Conservation (phyloP, 805 yeast species). For the Lachancea sp. region DNA sequence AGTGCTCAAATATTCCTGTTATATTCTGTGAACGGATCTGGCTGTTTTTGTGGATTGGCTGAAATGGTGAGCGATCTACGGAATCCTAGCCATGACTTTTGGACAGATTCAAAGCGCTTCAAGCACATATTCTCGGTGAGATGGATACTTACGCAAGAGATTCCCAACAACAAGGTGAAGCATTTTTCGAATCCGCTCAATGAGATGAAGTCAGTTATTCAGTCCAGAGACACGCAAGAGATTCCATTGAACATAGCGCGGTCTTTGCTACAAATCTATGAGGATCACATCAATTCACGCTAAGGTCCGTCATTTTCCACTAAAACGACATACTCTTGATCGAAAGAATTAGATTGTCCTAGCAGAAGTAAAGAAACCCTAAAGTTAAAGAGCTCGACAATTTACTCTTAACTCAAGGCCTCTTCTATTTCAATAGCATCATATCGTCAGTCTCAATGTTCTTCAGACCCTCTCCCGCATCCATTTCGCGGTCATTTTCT, state of each 20-base stretch:
- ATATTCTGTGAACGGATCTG: conserved; percentile 54
- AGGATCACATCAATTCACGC: conserved; percentile 1
- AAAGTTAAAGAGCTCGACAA: too few species aligned
- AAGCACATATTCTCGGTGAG: conserved; percentile 47
- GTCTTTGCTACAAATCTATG: conserved; percentile 42
- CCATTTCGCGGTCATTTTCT: conserved; percentile 1
- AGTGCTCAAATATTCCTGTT: conserved; percentile 40
- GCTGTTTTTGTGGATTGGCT: conserved; percentile 53
- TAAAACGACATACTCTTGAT: conserved; percentile 1
- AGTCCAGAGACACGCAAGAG: conserved; percentile 58
- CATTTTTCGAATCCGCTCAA: conserved; percentile 41
- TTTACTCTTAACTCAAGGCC: too few species aligned
- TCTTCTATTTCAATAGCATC: too few species aligned
- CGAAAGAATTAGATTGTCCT: neutral
- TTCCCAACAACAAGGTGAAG: conserved; percentile 43
- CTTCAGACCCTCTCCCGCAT: neutral
- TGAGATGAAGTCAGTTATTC: conserved; percentile 46
- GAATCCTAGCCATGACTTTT: conserved; percentile 35
- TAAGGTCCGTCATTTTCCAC: neutral
- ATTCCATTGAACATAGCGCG: conserved; percentile 44
- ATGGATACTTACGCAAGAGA: conserved; percentile 47
- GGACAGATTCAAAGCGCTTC: conserved; percentile 45
- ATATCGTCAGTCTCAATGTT: neutral
- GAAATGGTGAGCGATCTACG: conserved; percentile 39
- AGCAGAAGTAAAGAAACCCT: neutral